Base-by-base conservation (phyloP, 208 protist genomes). In the Zelonia costaricensis region DNA sequence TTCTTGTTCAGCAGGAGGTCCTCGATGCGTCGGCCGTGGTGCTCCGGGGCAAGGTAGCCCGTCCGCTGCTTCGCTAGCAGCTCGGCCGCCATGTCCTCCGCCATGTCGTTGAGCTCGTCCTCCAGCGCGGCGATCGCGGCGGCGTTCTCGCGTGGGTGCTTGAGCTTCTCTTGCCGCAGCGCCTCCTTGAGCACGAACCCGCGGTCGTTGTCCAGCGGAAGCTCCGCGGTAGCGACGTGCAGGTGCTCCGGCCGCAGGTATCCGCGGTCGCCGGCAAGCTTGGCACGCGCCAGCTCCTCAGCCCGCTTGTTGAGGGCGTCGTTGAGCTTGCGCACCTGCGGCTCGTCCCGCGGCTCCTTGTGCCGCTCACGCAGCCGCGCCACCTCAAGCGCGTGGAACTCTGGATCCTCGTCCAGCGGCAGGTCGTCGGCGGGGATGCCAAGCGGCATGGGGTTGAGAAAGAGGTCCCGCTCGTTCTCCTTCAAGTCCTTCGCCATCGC, bases 311-410 rank as follows among this genome's bases (percentile, higher is more conserved):
- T 77, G 39, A 91, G 63, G 8, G 72, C 55, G 3, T 64, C 53
- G 48, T 91, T 78, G 22, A 88, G 60, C 23, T 65, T 61, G 9
- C 40, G 40, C 6, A 88, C 74, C 51, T 67, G 71, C 12, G 56
- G 54, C 38, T 69, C 57, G 33, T 79, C 53, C 36, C 59, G 65
- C 1, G 74, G 42, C 20, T 74, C 56, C 63, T 64, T 66, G 48
- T 78, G 63, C 3, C 66, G 62, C 54, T 72, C 70, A 3, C 69
- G 66, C 49, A 88, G 71, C 13, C 86, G 79, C 43, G 77, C 70
- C 10, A 83, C 62, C 67, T 92, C 82, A 23, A 74, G 68, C 33
- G 25, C 60, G 62, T 78, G 74, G 56, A 93, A 93, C 33, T 45
- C 20, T 3, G 51, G 55, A 55, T 93, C 86, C 18, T 64, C 53